Evolutionary conservation across 2,329 filamentous ascomycete species (phyloP), one percentile per base, ranked within the genome.

Genomic region (Aspergillus carbonarius): DNA sequence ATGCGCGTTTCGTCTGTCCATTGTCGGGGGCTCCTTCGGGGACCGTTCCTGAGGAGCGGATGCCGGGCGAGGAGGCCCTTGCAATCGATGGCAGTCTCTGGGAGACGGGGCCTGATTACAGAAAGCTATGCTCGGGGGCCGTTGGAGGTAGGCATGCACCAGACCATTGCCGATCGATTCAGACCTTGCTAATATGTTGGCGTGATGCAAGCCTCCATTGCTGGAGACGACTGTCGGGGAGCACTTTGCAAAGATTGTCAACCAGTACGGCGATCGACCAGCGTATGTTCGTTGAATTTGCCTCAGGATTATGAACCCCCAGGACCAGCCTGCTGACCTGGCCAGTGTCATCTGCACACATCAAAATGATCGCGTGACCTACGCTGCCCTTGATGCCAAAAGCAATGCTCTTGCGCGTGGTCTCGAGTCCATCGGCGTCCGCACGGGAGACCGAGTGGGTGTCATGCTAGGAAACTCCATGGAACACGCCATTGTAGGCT

Each of bases 381-480:
- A 96, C 73, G 78, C 86, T 51, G 81, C 81, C 5, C 85, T 99
- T 9, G 91, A 98, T 72, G 77, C 82, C 2, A 82, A 85, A 58
- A 96, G 92, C 62, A 93, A 92, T 79, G 81, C 83, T 2, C 79
- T 96, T 8, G 92, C 92, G 1, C 79, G 83, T 52, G 90, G 91
- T 0, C 78, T 97, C 15, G 77, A 83, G 23, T 84, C 84, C 0
- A 78, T 88, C 0, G 92, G 91, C 3, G 90, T 97, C 1, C 81
- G 78, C 60, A 96, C 93, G 69, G 92, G 92, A 5, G 89, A 96
- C 71, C 84, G 92, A 32, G 90, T 98, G 10, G 93, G 91, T 13
- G 86, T 97, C 25, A 93, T 88, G 60, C 78, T 97, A 53, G 93
- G 93, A 15, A 98, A 96, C 75, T 88, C 87, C 42, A 80, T 88